Conservation (phyloP, 2,329 filamentous ascomycete species). For the Fusarium oxysporum region DNA sequence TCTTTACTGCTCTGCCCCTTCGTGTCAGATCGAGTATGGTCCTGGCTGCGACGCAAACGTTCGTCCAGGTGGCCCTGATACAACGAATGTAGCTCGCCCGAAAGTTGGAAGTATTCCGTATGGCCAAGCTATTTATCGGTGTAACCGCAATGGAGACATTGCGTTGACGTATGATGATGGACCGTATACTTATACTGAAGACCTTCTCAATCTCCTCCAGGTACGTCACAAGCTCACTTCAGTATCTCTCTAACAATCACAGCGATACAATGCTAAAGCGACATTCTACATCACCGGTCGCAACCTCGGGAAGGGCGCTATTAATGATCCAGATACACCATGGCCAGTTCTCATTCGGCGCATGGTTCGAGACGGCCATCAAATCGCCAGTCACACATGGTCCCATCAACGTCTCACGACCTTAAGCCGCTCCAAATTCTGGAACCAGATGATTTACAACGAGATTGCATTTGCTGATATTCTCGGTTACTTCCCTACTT, state of each 20-base stretch:
- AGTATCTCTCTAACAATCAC: neutral
- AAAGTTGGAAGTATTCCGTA: conserved; percentile 66
- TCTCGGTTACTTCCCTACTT: conserved; percentile 55
- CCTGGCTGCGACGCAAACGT: conserved; percentile 70
- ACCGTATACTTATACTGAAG: conserved; percentile 56
- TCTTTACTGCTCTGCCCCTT: conserved; percentile 70
- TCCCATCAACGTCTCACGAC: conserved; percentile 57
- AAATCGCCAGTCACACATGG: conserved; percentile 67
- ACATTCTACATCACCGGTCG: conserved; percentile 54
- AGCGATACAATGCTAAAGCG: conserved; percentile 52
- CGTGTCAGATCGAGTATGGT: conserved; percentile 72
- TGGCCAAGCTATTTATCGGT: conserved; percentile 63
- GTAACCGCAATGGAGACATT: conserved; percentile 50
- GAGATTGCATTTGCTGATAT: conserved; percentile 58
- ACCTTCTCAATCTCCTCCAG: conserved; percentile 54
- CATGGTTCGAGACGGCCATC: conserved; percentile 67
- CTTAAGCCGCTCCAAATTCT: conserved; percentile 49
- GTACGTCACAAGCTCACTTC: conserved; percentile 1
- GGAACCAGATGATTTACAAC: conserved; percentile 56
- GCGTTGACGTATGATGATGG: conserved; percentile 62
- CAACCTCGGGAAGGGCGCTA: conserved; percentile 55
- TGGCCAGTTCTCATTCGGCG: conserved; percentile 55
- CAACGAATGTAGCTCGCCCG: conserved; percentile 62
- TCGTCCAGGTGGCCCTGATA: conserved; percentile 64
- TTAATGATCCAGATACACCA: conserved; percentile 53